Evolutionary conservation across 148 eudicot genomes (phyloP), one percentile per base, ranked within the genome.

Genomic region (Heliosperma pusillum): DNA sequence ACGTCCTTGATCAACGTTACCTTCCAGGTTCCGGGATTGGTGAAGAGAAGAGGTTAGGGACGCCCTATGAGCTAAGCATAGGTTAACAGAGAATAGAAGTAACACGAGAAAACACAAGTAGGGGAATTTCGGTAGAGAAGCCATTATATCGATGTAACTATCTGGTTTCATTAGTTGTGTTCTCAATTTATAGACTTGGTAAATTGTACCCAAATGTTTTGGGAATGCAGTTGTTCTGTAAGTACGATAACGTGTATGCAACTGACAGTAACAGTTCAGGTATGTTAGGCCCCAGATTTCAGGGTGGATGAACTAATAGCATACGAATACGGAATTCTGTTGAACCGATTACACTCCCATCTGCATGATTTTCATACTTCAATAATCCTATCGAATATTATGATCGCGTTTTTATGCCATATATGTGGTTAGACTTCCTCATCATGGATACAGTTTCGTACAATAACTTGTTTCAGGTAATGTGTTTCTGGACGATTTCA

Each of bases 31-130:
- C 65, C 4, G 7, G 70, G n/a, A 9, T 47, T 63, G 47, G 59
- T n/a, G 63, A 17, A 52, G 3, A 29, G 22, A 13, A 22, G 81
- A 58, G 47, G 59, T 22, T 36, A 79, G 70, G 13, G 70, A 67
- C 29, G 19, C 62, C 56, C 78, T 58, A 47, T 73, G 69, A 59
- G 82, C 82, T 52, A 24, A 74, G n/a, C 74, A 47, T 5, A 74
- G 15, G 45, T 45, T 63, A 24, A 30, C 30, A 29, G 63, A 45
- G 33, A 67, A 21, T 53, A 62, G 12, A 60, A 69, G 36, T 47
- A 69, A 21, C 15, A 73, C 52, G 21, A 67, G 16, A 24, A 15
- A 53, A 20, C 40, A 27, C 50, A 79, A 68, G 69, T 33, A 47
- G 33, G 42, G 44, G 56, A n/a, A 5, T 24, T 50, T 68, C 11